Evolutionary conservation across 2,329 filamentous ascomycete genomes (phyloP), one percentile per base, ranked within the genome.

Genomic region (Trichoderma sp.): DNA sequence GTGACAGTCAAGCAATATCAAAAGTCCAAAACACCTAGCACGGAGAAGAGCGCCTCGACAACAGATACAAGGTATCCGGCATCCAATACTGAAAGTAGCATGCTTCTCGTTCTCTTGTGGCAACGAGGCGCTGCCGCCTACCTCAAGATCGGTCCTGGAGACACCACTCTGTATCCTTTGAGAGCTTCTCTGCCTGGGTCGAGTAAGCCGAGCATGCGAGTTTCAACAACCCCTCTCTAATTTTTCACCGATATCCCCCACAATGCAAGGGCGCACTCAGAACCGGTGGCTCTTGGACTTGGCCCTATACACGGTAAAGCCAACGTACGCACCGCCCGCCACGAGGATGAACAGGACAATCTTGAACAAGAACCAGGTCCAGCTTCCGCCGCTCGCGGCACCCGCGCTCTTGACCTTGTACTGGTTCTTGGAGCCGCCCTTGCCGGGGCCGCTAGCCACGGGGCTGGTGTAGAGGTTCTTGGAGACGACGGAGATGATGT

Each of bases 401-500:
- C 68, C 12, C 34, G 10, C 62, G 66, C 67, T 70, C 58, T 68
- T 77, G 64, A 71, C 72, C 69, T 79, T 72, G 63, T 44, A 51
- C 24, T 65, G 66, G 56, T 67, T 79, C 67, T 74, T 76, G 67
- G 75, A 76, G 64, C 78, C 74, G 69, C 67, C 67, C 74, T 79
- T 66, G 21, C 68, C 26, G 26, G 50, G 56, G 57, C 26, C 60
- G 81, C 79, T 43, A n/a, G 85, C 86, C 14, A 84, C 86, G 72
- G 81, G 80, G 30, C 79, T 78, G 65, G 85, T 88, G 81, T 98
- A 98, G 68, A 99, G 82, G 78, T 97, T 99, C 82, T 90, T 90
- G 65, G 94, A 89, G 69, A 88, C 83, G 72, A 99, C 85, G 58
- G 88, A 90, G 75, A 98, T 88, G 77, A 99, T 96, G 79, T 99